A percentile compares a stretch with the other conserved stretches of the same genome.
Conservation (phyloP, 2,329 filamentous ascomycete species). For the Alternaria longipes region DNA sequence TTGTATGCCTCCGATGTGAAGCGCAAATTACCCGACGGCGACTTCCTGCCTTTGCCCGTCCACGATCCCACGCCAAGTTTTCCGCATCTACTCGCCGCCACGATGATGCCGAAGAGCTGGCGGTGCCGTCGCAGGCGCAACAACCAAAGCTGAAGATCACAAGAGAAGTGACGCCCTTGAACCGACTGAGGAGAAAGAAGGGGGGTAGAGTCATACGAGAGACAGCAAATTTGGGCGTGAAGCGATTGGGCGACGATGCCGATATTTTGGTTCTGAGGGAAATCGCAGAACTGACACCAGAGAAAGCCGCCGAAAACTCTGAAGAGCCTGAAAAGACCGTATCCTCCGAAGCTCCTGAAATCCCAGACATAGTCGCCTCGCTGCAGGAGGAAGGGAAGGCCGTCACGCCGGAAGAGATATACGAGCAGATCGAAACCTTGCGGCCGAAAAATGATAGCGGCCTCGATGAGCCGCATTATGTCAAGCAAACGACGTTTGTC, state of each 20-base stretch:
- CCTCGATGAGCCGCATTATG: constrained; percentile 38
- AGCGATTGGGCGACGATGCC: constrained; percentile 46
- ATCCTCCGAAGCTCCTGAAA: constrained; percentile 14
- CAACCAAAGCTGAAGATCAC: constrained; percentile 13
- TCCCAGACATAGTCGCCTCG: constrained; percentile 39
- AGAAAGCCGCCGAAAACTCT: not conserved
- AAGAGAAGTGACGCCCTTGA: constrained; percentile 25
- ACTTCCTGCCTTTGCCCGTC: constrained; percentile 24
- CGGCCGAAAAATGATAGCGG: constrained; percentile 33
- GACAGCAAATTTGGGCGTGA: constrained; percentile 41
- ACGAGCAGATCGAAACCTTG: constrained; percentile 43
- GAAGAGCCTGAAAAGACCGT: constrained; percentile 15
- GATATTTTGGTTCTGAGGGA: constrained; percentile 49
- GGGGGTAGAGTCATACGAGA: constrained; percentile 41
- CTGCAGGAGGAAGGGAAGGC: constrained; percentile 36
- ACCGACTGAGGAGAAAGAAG: constrained; percentile 32
- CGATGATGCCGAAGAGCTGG: constrained; percentile 28
- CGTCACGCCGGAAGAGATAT: constrained; percentile 41
- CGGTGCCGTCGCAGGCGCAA: constrained; percentile 5
- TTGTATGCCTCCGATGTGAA: constrained; percentile 53
- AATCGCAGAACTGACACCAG: constrained; percentile 17
- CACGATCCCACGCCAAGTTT: constrained; percentile 35
- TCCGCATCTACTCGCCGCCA: constrained; percentile 37
- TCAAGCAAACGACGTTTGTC: constrained; percentile 37
- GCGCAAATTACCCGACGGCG: constrained; percentile 38